Evolutionary conservation across 2,329 filamentous ascomycete genomes (phyloP), one percentile per base, ranked within the genome.

Genomic region (Verticillium longisporum): DNA sequence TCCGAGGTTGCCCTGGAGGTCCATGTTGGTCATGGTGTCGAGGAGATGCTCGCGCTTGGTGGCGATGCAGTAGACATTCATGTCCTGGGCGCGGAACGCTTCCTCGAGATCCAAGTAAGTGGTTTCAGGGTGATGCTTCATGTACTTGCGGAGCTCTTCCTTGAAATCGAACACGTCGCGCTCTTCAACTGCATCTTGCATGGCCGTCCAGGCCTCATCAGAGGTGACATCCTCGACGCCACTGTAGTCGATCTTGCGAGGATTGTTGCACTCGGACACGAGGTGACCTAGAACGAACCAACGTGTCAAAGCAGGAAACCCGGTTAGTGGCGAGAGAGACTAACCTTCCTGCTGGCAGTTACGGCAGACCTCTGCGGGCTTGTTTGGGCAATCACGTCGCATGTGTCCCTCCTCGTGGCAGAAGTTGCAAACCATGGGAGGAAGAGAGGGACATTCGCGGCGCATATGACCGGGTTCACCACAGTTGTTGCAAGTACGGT

Each of bases 21-120:
- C 87, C 84, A 91, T 88, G 73, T 89, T 88, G 63, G 86, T 89
- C 66, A 87, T 81, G 5, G 85, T 84, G 1, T 74, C 69, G 0
- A 78, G 70, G 34, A 89, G 72, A 6, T 79, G 71, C 37, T 82
- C 74, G 65, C 83, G 82, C 76, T 89, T 83, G 6, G 83, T 72
- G 6, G 84, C 85, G 65, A 91, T 88, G 59, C 91, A 74, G 73
- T 81, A 88, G 14, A 89, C 73, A 3, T 73, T 73, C 62, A 89
- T 78, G 0, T 76, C 70, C 53, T 83, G 75, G 1, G 72, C 66
- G 6, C 88, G 84, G 69, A 91, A 81, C 1, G 78, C 78, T 36
- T 77, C 68, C 75, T 92, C 88, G 6, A 92, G 77, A 18, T 87
- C 77, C 7, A 75, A 66, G 66, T 88, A 88, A 0, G 82, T 88